Percentiles rank a stretch among this genome's conserved stretches.
These are phyloP conservation scores for sorghum (Sorghum bicolor) DNA, from an alignment of 176 grass and related monocot species.

Conservation along the genomic window DNA sequence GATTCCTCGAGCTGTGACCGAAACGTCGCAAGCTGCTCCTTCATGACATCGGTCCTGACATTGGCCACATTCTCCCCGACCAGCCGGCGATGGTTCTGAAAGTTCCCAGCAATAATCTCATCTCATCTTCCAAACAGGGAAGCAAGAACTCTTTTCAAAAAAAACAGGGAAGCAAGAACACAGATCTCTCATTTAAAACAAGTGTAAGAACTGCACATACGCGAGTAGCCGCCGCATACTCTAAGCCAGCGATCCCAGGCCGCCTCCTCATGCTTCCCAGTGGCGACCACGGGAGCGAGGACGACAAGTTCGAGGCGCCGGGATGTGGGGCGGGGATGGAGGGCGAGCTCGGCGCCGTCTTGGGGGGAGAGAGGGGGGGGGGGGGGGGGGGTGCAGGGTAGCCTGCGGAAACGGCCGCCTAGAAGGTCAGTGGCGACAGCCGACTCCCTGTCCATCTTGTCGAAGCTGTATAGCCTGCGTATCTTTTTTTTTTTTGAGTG, in stretches of 20 bases:
- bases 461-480: no score
- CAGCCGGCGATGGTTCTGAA: slow-evolving; percentile 66
- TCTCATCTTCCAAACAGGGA: not conserved
- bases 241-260: slow-evolving; percentile 39
- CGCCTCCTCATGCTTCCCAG: slow-evolving; percentile 23
- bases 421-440: no score
- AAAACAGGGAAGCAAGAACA: not conserved
- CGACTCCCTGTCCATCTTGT: no score
- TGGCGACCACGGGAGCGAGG: not conserved
- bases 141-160: no score
- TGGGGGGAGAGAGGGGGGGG: no score
- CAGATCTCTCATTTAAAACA: not conserved
- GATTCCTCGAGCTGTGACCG: slow-evolving; percentile 82
- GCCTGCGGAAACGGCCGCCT: no score
- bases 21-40: slow-evolving; percentile 79
- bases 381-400: no score
- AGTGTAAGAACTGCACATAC: slow-evolving; percentile 23
- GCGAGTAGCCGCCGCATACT: slow-evolving; percentile 46
- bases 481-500: no score
- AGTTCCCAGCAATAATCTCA: not conserved
- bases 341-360: no score
- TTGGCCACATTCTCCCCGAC: slow-evolving; percentile 87
- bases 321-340: not conserved
- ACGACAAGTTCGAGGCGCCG: not conserved
- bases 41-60: slow-evolving; percentile 89